Base-by-base conservation (phyloP, 768 basidiomycete species). In the Xerocomellus amylosporus region DNA sequence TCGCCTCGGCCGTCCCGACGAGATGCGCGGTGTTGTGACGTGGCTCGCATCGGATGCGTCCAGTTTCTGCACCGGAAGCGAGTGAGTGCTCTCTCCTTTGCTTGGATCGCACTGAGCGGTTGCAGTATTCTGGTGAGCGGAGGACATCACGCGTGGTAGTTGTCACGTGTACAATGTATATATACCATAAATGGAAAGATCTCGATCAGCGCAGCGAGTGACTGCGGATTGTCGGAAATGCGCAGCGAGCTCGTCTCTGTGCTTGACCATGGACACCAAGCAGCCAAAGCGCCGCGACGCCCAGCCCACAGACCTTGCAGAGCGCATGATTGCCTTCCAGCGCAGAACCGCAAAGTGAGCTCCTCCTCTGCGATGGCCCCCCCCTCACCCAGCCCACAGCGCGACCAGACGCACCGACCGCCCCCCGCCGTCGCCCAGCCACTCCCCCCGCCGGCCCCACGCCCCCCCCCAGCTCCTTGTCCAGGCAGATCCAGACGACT, bases 51-150 rank as follows among this genome's bases (percentile, higher is more conserved):
- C 82, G 58, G 87, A 89, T 54, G 87, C 88, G 44, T 87, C 85
- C 5, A 86, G 80, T 30, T 90, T 85, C 66, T 88, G 86, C 63
- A 90, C 89, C 0, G 87, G 88, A 1, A 88, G 87, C 85, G 88
- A 90, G 87, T 90, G 62, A 49, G 87, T 83, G 3, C 12, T 0
- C 0, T 17, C 3, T 5, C 3, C 33, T 4, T 15, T 6, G 19
- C 1, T 8, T 5, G 7, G 36, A 13, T 7, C 5, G 14, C 12
- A 44, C 45, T 48, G 39, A 36, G 31, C 41, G 22, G 0, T 15
- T 1, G 20, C 41, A 70, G 69, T 17, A 71, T 71, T 45, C 19
- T 71, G 22, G 69, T 71, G 48, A 69, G 63, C 12, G 70, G 71
- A 0, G 71, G 71, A 0, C 67, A 71, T 28, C 62, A 71, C 12